phyloP scores from a whole-genome alignment of 2,329 filamentous ascomycete genomes.

The Proliferodiscus dingleyae region DNA sequence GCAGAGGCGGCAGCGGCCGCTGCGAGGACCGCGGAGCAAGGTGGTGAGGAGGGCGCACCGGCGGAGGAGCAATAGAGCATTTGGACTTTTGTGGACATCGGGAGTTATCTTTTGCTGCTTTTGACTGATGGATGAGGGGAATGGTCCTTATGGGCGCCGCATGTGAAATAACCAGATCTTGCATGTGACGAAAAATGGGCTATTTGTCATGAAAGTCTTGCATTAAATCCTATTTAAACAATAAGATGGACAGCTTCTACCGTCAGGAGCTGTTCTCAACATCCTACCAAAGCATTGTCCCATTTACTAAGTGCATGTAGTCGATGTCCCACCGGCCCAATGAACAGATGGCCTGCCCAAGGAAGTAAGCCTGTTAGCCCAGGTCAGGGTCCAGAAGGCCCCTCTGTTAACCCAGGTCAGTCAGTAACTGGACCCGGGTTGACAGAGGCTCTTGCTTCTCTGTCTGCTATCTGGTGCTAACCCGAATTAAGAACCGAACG shows the following conservation, averaged over 20 bases:
- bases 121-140: slow-evolving; percentile 28
- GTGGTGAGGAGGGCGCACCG: slow-evolving; percentile 47
- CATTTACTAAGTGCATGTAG: too few species aligned
- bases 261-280: background rate
- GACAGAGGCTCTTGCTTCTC: too few species aligned
- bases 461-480: too few species aligned
- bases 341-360: too few species aligned
- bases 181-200: background rate
- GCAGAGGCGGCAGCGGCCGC: slow-evolving; percentile 65
- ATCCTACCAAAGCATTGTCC: background rate
- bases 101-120: slow-evolving; percentile 20
- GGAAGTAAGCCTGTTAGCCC: too few species aligned
- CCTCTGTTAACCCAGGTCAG: too few species aligned
- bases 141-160: background rate
- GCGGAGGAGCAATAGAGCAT: slow-evolving; percentile 33
- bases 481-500: too few species aligned
- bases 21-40: slow-evolving; percentile 48
- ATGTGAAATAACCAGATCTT: background rate
- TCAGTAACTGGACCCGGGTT: too few species aligned
- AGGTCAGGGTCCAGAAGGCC: too few species aligned
- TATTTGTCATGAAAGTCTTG: slow-evolving; percentile 23
- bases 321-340: too few species aligned
- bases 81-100: slow-evolving; percentile 14
- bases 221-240: slow-evolving; percentile 5
- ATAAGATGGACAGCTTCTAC: background rate